Percentiles rank a stretch among this genome's conserved stretches.
These are phyloP conservation scores for Kwoniella heveanensis DNA, from an alignment of 768 basidiomycete genomes.

Conservation along the genomic window DNA sequence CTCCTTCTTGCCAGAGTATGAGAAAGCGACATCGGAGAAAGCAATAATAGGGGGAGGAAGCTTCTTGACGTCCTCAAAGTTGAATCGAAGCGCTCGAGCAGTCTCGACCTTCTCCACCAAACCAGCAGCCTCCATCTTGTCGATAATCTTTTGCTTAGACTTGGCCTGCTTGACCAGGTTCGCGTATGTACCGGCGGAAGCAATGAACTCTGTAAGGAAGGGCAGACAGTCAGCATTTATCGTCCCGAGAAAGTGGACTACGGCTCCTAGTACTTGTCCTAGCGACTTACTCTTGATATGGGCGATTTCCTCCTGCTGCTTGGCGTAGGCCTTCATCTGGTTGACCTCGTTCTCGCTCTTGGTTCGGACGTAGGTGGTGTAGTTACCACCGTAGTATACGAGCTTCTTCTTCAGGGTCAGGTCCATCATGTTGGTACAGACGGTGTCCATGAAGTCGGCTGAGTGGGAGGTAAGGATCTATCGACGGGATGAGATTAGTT, in stretches of 20 bases:
- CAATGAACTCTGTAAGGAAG: slow-evolving; percentile 73
- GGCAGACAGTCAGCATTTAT: slow-evolving; percentile 14
- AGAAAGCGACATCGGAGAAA: slow-evolving; percentile 90
- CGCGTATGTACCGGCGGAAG: slow-evolving; percentile 98
- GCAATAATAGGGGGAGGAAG: slow-evolving; percentile 97
- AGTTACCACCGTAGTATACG: slow-evolving; percentile 93
- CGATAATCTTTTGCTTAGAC: slow-evolving; percentile 99
- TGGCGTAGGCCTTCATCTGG: slow-evolving; percentile 98
- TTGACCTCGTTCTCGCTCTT: slow-evolving; percentile 97
- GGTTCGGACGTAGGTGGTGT: slow-evolving; percentile 94
- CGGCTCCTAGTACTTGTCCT: no score
- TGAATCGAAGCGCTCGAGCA: slow-evolving; percentile 76
- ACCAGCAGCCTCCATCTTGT: slow-evolving; percentile 99
- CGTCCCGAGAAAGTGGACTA: no score
- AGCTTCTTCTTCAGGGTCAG: slow-evolving; percentile 86
- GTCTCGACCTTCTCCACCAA: slow-evolving; percentile 87
- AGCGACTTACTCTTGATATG: slow-evolving; percentile 94
- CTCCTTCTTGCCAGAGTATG: slow-evolving; percentile 84
- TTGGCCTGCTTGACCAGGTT: slow-evolving; percentile 98
- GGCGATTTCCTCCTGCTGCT: slow-evolving; percentile 97
- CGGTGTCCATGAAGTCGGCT: slow-evolving; percentile 97
- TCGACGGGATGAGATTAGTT: neutral
- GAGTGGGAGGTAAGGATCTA: slow-evolving; percentile 77
- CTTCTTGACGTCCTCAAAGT: slow-evolving; percentile 92
- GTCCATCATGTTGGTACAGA: slow-evolving; percentile 99